Evolutionary conservation across 108 stramenopile genomes (phyloP).

Genomic region (Conticribra guillardii): DNA sequence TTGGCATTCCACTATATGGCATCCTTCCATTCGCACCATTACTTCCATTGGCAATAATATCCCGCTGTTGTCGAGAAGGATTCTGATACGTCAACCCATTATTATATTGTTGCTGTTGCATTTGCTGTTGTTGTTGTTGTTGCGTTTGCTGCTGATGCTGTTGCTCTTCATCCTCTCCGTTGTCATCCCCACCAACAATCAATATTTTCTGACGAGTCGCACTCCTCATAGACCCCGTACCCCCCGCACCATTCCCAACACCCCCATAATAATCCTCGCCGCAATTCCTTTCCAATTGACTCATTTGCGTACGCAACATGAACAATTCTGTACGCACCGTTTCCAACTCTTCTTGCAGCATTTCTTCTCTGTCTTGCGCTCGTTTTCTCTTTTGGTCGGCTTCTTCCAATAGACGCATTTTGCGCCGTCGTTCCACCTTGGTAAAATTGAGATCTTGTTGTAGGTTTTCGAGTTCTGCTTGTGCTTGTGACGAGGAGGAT

Average conservation of each 20-base stretch:
- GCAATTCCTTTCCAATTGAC: not conserved
- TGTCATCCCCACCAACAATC: not conserved
- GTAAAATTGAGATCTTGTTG: not conserved
- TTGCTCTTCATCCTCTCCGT: not conserved
- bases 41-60: no score
- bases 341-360: constrained; percentile 23
- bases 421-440: constrained; percentile 14
- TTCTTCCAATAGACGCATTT: constrained; percentile 7
- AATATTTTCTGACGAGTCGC: not conserved
- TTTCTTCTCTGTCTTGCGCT: constrained; percentile 11
- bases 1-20: no score
- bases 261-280: not conserved
- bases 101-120: not conserved
- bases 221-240: not conserved
- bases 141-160: not conserved
- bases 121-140: not conserved
- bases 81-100: not conserved
- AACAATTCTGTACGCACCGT: constrained; percentile 23
- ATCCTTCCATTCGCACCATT: no score
- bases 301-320: constrained; percentile 8
- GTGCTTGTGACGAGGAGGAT: not conserved
- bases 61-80: no score
- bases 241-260: not conserved
- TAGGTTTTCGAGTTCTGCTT: constrained; percentile 11
- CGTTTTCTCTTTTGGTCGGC: not conserved